phyloP scores from a whole-genome alignment of 768 basidiomycete species.

The Russula earlei region DNA sequence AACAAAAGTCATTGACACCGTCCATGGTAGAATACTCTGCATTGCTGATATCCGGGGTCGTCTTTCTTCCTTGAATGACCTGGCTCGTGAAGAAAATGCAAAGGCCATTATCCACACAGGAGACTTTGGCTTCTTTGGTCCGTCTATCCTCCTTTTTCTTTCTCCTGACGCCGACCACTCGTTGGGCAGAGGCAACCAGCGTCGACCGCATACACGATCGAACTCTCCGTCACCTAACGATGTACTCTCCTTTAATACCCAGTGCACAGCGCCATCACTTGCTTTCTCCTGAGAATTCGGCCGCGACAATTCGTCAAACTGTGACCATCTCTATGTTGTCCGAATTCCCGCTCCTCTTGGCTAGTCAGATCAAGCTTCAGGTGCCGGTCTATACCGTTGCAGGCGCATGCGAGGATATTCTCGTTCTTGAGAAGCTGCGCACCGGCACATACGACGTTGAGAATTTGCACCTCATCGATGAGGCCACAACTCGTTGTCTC shows the following conservation, averaged over 20 bases:
- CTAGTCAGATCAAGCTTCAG: constrained; percentile 82
- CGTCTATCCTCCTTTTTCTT: not conserved
- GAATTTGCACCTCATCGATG: constrained; percentile 89
- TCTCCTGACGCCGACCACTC: constrained; percentile 12
- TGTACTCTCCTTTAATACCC: constrained; percentile 92
- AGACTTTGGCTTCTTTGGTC: constrained; percentile 98
- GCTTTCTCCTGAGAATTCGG: constrained; percentile 59
- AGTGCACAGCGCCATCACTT: constrained; percentile 73
- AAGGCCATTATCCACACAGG: constrained; percentile 94
- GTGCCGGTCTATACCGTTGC: constrained; percentile 95
- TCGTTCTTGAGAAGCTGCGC: constrained; percentile 89
- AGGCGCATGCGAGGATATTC: constrained; percentile 95
- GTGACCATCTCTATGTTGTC: constrained; percentile 75
- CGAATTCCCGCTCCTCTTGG: constrained; percentile 87
- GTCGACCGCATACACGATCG: constrained; percentile 89
- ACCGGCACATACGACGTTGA: constrained; percentile 71
- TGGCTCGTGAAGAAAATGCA: constrained; percentile 82
- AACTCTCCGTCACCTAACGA: constrained; percentile 89
- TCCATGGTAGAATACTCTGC: constrained; percentile 84
- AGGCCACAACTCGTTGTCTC: constrained; percentile 87
- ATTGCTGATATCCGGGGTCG: constrained; percentile 90
- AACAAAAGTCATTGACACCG: constrained; percentile 69
- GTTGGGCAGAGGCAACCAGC: constrained; percentile 55
- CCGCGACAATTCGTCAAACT: constrained; percentile 59
- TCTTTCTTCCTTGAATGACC: constrained; percentile 79